These are phyloP conservation scores for Ramalina intermedia DNA, from an alignment of 495 filamentous ascomycete genomes.

Conservation along the genomic window DNA sequence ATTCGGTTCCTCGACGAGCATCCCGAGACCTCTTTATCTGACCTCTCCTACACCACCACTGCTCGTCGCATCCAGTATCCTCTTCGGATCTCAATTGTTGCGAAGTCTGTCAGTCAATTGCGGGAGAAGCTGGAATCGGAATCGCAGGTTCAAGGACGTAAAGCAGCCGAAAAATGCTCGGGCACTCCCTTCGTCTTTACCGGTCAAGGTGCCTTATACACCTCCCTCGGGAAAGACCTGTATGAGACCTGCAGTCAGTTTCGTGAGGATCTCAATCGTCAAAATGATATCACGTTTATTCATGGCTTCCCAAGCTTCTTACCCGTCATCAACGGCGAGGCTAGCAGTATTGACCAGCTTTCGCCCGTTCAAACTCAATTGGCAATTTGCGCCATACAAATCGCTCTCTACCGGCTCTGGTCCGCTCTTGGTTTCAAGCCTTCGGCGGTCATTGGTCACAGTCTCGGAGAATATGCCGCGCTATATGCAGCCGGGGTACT, in stretches of 20 bases:
- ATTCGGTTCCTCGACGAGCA: slow-evolving; percentile 37
- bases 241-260: slow-evolving; percentile 17
- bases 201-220: slow-evolving; percentile 53
- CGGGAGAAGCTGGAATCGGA: slow-evolving; percentile 1
- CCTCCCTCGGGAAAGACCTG: slow-evolving; percentile 15
- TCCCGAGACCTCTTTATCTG: slow-evolving; percentile 29
- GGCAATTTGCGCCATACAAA: slow-evolving; percentile 47
- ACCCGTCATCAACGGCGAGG: slow-evolving; percentile 40
- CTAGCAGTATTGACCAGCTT: slow-evolving; percentile 16
- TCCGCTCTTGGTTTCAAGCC: slow-evolving; percentile 53
- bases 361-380: slow-evolving; percentile 28
- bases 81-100: slow-evolving; percentile 24
- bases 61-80: slow-evolving; percentile 24
- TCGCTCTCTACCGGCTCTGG: slow-evolving; percentile 58
- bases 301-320: slow-evolving; percentile 58
- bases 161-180: slow-evolving; percentile 5
- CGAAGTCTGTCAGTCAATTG: slow-evolving; percentile 3
- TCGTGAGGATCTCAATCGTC: slow-evolving; percentile 34
- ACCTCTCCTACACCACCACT: slow-evolving; percentile 62
- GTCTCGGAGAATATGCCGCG: slow-evolving; percentile 62
- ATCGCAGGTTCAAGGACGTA: slow-evolving; percentile 3
- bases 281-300: slow-evolving; percentile 39
- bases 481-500: slow-evolving; percentile 60
- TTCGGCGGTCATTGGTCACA: slow-evolving; percentile 56
- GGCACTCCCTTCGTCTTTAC: slow-evolving; percentile 50